phyloP scores from a whole-genome alignment of 257 asterid genomes.

The Jacaranda copaia region DNA sequence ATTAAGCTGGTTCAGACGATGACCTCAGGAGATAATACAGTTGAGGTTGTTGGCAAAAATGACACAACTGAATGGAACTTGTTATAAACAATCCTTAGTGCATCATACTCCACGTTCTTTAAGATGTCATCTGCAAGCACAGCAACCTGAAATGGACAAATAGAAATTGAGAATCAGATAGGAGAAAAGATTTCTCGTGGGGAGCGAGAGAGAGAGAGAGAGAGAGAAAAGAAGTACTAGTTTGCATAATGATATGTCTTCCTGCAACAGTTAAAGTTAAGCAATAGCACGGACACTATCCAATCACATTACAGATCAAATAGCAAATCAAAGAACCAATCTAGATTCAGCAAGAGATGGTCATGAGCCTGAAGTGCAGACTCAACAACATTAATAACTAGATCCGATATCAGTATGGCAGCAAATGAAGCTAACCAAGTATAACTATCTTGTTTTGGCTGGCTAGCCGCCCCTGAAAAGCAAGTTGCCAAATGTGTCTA shows the following conservation, averaged over 20 bases:
- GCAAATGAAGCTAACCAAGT: background rate
- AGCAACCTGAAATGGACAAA: slow-evolving; percentile 72
- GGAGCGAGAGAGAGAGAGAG: background rate
- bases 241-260: background rate
- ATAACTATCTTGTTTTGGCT: background rate
- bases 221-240: background rate
- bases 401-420: background rate
- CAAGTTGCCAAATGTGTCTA: background rate
- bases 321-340: background rate
- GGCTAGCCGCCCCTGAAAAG: background rate
- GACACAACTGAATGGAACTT: slow-evolving; percentile 90
- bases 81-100: slow-evolving; percentile 83
- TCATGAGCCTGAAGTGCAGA: background rate
- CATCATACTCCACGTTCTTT: slow-evolving; percentile 91
- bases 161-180: slow-evolving; percentile 26
- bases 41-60: slow-evolving; percentile 77
- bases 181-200: background rate
- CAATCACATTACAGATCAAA: background rate
- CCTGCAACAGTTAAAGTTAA: background rate
- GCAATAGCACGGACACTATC: background rate
- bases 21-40: slow-evolving; percentile 97
- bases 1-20: slow-evolving; percentile 32
- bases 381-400: background rate
- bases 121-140: slow-evolving; percentile 96
- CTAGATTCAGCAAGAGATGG: background rate